Percentiles rank a stretch among this genome's conserved stretches.
phyloP scores from a whole-genome alignment of 192 early-diverging fungal genomes.

The Backusella parvicylindrica region DNA sequence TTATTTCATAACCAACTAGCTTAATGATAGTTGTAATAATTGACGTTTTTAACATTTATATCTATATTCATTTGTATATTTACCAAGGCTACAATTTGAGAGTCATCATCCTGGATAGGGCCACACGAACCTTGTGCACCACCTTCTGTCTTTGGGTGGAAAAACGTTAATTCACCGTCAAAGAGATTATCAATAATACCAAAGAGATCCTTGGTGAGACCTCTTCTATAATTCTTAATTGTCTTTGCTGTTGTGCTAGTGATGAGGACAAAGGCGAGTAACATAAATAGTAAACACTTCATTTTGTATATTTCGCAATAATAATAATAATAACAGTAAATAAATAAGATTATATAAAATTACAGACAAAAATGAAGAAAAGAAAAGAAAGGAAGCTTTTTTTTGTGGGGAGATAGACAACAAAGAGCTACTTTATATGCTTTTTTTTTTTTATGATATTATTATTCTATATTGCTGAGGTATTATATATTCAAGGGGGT shows the following conservation, averaged over 20 bases:
- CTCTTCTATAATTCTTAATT: slow-evolving; percentile 3
- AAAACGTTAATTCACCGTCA: slow-evolving; percentile 39
- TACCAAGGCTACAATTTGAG: slow-evolving; percentile 23
- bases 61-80: not conserved
- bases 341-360: slow-evolving; percentile 3
- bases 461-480: not conserved
- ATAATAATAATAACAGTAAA: not conserved
- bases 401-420: not conserved
- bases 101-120: slow-evolving; percentile 8
- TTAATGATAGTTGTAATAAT: not conserved
- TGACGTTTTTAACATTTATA: not conserved
- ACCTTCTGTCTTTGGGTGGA: slow-evolving; percentile 31
- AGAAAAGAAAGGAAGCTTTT: not conserved
- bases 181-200: slow-evolving; percentile 5
- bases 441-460: not conserved
- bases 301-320: not conserved
- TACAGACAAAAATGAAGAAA: not conserved
- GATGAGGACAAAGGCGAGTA: not conserved
- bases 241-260: not conserved
- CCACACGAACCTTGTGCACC: slow-evolving; percentile 26
- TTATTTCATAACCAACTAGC: slow-evolving; percentile 8
- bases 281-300: slow-evolving; percentile 7
- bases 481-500: not conserved
- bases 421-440: not conserved
- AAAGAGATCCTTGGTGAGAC: not conserved